Evolutionary conservation across 148 eudicot species (phyloP).

Genomic region (Bassia scoparia): DNA sequence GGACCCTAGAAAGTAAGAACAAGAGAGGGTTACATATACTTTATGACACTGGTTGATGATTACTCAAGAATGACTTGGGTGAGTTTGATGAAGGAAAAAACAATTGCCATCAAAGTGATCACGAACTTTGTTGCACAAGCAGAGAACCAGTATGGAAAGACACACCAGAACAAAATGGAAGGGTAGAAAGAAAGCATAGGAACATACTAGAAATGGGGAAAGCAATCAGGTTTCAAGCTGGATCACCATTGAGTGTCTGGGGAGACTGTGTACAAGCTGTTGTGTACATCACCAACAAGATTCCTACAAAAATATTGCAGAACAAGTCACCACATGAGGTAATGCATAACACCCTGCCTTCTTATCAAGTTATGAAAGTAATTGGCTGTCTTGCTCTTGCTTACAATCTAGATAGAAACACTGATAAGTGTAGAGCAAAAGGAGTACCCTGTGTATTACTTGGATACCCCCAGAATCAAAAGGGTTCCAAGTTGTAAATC

Average conservation of each 20-base stretch:
- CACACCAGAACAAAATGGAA: background rate
- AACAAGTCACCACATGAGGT: background rate
- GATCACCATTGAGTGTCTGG: too few relatives aligned
- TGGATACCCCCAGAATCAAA: too few relatives aligned
- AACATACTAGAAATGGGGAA: background rate
- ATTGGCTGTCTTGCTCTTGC: background rate
- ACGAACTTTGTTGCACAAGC: background rate
- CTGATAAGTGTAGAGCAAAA: too few relatives aligned
- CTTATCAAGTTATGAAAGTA: background rate
- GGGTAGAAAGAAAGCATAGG: background rate
- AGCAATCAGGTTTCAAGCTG: too few relatives aligned
- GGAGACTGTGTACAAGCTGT: too few relatives aligned
- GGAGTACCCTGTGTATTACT: background rate
- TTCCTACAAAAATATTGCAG: too few relatives aligned
- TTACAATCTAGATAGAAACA: too few relatives aligned
- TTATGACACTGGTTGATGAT: background rate
- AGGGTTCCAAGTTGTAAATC: too few relatives aligned
- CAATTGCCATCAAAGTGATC: background rate
- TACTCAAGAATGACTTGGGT: background rate
- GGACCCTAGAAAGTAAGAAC: background rate
- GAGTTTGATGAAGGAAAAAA: background rate
- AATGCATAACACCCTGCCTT: background rate
- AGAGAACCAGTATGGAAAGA: background rate
- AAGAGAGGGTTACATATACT: background rate
- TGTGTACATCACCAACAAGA: too few relatives aligned